phyloP scores from a whole-genome alignment of 257 asterid genomes.

The Nicotiana paniculata region DNA sequence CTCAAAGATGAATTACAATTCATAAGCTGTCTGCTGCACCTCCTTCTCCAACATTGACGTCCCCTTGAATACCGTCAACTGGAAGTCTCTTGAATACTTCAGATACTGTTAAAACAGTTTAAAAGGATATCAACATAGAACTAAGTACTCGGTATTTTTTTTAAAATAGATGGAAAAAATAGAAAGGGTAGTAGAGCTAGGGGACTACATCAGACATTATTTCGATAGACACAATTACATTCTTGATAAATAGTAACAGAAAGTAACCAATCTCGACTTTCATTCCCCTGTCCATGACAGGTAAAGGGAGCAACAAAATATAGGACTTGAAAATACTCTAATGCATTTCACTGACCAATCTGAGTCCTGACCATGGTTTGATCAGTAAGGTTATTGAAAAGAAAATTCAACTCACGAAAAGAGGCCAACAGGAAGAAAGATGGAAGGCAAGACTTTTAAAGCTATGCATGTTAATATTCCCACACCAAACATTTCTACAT shows the following conservation, averaged over 20 bases:
- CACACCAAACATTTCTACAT: not conserved
- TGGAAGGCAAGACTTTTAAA: not conserved
- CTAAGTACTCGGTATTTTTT: not conserved
- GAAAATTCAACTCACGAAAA: not conserved
- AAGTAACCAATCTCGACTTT: not conserved
- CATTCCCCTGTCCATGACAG: not conserved
- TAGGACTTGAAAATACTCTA: not conserved
- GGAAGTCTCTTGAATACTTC: constrained; percentile 64
- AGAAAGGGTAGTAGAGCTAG: not conserved
- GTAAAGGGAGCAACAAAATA: not conserved
- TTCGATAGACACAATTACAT: not conserved
- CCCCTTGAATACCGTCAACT: constrained; percentile 79
- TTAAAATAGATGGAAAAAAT: not conserved
- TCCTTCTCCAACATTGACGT: constrained; percentile 85
- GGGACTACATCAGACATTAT: not conserved
- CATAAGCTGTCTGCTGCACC: constrained; percentile 29
- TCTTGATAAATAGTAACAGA: not conserved
- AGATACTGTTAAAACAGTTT: constrained; percentile 5
- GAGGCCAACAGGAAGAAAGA: not conserved
- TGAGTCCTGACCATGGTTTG: not conserved
- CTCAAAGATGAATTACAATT: not conserved
- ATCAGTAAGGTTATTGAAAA: not conserved
- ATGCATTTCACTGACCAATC: not conserved
- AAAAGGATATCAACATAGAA: not conserved
- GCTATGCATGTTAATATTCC: not conserved